Evolutionary conservation across 768 basidiomycete species (phyloP).

Genomic region (Suillus subalutaceus): DNA sequence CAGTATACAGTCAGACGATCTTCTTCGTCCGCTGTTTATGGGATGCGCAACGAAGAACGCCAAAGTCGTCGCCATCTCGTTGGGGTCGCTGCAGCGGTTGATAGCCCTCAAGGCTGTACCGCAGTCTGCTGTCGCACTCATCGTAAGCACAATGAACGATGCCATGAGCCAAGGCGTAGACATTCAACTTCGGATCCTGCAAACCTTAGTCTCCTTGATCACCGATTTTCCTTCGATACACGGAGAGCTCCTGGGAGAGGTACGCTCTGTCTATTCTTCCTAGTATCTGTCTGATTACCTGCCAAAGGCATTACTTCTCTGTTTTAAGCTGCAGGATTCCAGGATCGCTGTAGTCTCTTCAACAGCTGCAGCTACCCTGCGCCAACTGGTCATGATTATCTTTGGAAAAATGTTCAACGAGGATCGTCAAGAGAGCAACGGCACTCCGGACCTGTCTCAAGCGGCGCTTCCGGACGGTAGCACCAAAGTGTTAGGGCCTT

Average conservation of each 20-base stretch:
- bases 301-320: constrained; percentile 80
- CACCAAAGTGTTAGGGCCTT: constrained; percentile 64
- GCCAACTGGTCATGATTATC: constrained; percentile 96
- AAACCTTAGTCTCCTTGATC: constrained; percentile 88
- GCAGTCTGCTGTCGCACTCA: constrained; percentile 72
- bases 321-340: constrained; percentile 94
- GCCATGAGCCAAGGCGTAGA: constrained; percentile 94
- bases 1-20: constrained; percentile 77
- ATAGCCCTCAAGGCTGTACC: constrained; percentile 87
- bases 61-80: constrained; percentile 90
- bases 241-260: constrained; percentile 79
- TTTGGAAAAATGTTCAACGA: constrained; percentile 92
- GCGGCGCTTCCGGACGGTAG: constrained; percentile 70
- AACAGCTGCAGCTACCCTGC: constrained; percentile 93
- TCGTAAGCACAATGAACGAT: constrained; percentile 82
- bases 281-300: no score
- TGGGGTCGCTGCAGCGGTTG: constrained; percentile 90
- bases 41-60: constrained; percentile 91
- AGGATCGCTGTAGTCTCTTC: constrained; percentile 95
- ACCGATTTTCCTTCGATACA: constrained; percentile 86
- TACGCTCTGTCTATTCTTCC: constrained; percentile 39
- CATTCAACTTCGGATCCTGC: constrained; percentile 91
- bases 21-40: constrained; percentile 89
- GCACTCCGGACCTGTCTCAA: constrained; percentile 28
- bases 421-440: constrained; percentile 48